Evolutionary conservation across 2,329 filamentous ascomycete species (phyloP).

Genomic region (Boeremia exigua): DNA sequence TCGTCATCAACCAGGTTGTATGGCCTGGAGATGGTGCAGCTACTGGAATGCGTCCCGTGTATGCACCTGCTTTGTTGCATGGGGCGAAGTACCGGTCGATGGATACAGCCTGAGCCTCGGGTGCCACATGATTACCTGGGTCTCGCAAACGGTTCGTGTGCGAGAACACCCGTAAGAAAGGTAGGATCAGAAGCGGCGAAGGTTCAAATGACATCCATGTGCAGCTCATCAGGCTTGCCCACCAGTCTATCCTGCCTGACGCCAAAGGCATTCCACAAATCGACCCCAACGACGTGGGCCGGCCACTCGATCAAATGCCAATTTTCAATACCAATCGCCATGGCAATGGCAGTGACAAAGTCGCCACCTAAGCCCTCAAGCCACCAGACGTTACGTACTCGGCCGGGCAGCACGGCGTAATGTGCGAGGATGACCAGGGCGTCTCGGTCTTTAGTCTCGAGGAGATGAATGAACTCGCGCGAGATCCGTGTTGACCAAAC

Average conservation of each 20-base stretch:
- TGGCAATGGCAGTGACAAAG: conserved; percentile 41
- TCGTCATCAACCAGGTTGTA: no score
- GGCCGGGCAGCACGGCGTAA: conserved; percentile 45
- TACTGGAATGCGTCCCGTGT: no score
- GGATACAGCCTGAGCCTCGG: no score
- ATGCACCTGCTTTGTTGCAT: no score
- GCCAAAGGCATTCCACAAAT: conserved; percentile 32
- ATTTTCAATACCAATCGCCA: conserved; percentile 39
- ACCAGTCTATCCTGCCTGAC: conserved; percentile 26
- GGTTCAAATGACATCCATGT: conserved; percentile 37
- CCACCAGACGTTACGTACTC: conserved; percentile 46
- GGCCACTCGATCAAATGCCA: conserved; percentile 43
- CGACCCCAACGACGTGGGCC: conserved; percentile 34
- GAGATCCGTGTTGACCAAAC: conserved; percentile 39
- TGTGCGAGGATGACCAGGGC: conserved; percentile 49
- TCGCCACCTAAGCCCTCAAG: conserved; percentile 42
- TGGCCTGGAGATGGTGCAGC: no score
- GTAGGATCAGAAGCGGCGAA: not conserved
- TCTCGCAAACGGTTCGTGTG: no score
- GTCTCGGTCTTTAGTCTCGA: conserved; percentile 39
- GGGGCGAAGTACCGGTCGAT: no score
- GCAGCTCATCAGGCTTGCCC: conserved; percentile 30
- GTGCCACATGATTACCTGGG: no score
- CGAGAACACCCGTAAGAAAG: no score
- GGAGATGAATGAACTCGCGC: conserved; percentile 36